phyloP scores from a whole-genome alignment of 352 stramenopile species.

The Globisporangium okanoganense region DNA sequence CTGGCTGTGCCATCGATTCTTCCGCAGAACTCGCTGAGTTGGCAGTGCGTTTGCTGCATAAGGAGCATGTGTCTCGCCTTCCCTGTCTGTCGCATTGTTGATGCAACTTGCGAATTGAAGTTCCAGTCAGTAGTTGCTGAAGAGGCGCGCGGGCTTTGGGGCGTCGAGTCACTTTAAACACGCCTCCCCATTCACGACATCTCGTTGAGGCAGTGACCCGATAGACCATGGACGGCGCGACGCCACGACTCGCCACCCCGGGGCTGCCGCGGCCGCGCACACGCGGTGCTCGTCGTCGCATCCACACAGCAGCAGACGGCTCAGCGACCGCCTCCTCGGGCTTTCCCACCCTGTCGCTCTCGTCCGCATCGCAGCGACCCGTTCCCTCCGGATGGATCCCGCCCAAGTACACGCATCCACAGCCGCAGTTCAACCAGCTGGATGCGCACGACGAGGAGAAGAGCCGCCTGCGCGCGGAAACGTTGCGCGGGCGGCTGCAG shows the following conservation, averaged over 20 bases:
- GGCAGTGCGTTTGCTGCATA: no score
- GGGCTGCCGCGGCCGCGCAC: conserved; percentile 24
- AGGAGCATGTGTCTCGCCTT: no score
- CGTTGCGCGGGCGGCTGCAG: conserved; percentile 44
- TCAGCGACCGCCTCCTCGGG: conserved; percentile 1
- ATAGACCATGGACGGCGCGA: conserved; percentile 8
- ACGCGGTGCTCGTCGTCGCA: conserved; percentile 28
- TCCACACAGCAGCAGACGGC: neutral
- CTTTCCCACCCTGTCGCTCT: conserved; percentile 20
- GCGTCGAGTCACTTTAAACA: no score
- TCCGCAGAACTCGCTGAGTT: no score
- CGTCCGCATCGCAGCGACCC: conserved; percentile 1
- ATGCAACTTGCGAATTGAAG: no score
- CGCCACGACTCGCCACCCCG: neutral
- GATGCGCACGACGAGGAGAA: conserved; percentile 7
- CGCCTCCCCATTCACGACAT: no score
- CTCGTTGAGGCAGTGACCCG: no score
- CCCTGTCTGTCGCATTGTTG: no score
- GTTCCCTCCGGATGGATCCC: neutral
- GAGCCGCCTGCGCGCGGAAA: conserved; percentile 1
- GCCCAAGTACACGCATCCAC: neutral
- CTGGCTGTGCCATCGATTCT: no score
- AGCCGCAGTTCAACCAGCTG: neutral
- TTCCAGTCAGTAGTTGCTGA: no score
- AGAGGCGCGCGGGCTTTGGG: no score